Base-by-base conservation (phyloP, 495 filamentous ascomycete genomes). In the Talaromyces thailandensis region DNA sequence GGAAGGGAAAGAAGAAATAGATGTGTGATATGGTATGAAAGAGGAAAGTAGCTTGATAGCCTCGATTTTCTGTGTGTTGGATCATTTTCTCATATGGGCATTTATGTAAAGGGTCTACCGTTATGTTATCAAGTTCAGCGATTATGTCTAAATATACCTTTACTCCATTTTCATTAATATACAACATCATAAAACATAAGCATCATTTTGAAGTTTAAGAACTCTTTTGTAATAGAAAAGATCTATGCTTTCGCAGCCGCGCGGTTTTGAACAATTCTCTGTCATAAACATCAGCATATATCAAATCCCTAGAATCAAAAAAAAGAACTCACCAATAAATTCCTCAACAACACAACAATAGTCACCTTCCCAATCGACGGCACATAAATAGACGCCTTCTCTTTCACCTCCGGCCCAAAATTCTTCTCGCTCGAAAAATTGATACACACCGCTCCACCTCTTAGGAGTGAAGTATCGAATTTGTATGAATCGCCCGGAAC, bases 351-450 rank as follows among this genome's bases (percentile, higher is more conserved):
- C 16, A 98, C 86, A 11, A 93, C 88, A 71, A 98, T 97, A 1
- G 94, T 98, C 26, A 98, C 94, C 77, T 97, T 98, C 59, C 94
- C 94, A 68, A 95, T 95, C 2, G 92, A 93, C 6, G 94, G 94
- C 6, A 98, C 92, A 64, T 95, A 98, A 67, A 98, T 93, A n/a
- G 90, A 90, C 2, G 94, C 94, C 76, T 90, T 93, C 69, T 95
- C 88, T 76, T 94, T 96, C 52, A 98, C 84, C 58, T 88, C 88
- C 0, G 85, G 83, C 60, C 84, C 86, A 73, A 98, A 98, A 76
- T 98, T 98, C 81, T 92, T 92, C 71, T 92, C 92, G 48, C 89
- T 95, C 16, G 92, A 96, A 74, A 98, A 97, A 74, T 98, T 98
- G 73, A 98, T 89, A 76, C 94, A 98, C 21, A 96, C 90, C 45